These are phyloP conservation scores for Mucor plumbeus DNA, from an alignment of 371 early-diverging fungal species.

Conservation along the genomic window DNA sequence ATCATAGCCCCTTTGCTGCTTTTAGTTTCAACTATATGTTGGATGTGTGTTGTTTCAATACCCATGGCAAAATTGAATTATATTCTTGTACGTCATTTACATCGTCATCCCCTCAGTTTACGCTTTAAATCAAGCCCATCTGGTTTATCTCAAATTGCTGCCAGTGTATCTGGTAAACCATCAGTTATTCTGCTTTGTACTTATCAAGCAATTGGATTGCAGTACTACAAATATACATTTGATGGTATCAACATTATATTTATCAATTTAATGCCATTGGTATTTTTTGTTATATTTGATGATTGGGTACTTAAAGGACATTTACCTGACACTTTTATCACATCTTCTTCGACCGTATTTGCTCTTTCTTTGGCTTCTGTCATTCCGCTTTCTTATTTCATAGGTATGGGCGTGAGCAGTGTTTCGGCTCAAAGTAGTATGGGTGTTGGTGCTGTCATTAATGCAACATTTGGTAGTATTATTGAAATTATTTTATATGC, in stretches of 20 bases:
- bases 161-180: slow-evolving; percentile 25
- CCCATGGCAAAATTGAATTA: slow-evolving; percentile 94
- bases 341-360: slow-evolving; percentile 77
- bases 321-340: slow-evolving; percentile 58
- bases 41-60: slow-evolving; percentile 86
- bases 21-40: slow-evolving; percentile 76
- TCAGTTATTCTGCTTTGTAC: slow-evolving; percentile 76
- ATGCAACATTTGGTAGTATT: slow-evolving; percentile 97
- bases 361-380: slow-evolving; percentile 80
- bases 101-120: slow-evolving; percentile 79
- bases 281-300: slow-evolving; percentile 81
- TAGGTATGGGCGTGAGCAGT: slow-evolving; percentile 95
- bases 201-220: slow-evolving; percentile 77
- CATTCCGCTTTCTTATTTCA: slow-evolving; percentile 93
- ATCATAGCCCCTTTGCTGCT: slow-evolving; percentile 76
- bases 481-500: slow-evolving; percentile 94
- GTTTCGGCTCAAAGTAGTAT: slow-evolving; percentile 94
- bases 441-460: slow-evolving; percentile 93
- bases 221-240: slow-evolving; percentile 92
- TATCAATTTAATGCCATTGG: slow-evolving; percentile 88
- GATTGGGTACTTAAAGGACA: slow-evolving; percentile 70
- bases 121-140: slow-evolving; percentile 67
- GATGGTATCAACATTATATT: slow-evolving; percentile 97
- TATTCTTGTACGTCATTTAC: slow-evolving; percentile 73
- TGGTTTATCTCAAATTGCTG: slow-evolving; percentile 21